phyloP scores from a whole-genome alignment of 495 filamentous ascomycete species.

The Penicillium diatomitis region DNA sequence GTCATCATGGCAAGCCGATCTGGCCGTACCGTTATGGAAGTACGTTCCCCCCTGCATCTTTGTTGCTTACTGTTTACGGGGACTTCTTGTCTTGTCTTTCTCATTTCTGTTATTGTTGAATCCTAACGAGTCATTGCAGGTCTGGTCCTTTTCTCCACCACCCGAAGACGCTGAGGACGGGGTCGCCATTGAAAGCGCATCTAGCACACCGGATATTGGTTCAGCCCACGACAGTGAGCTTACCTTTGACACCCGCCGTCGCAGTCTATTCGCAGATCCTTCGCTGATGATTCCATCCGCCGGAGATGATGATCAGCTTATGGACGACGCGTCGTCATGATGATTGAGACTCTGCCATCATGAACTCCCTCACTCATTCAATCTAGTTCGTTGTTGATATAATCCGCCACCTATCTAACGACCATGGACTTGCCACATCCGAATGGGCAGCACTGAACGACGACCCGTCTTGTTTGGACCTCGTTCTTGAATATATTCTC shows the following conservation, averaged over 20 bases:
- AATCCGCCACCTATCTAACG: conserved; percentile 16
- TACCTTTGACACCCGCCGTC: conserved; percentile 6
- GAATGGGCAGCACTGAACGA: background rate
- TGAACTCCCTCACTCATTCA: background rate
- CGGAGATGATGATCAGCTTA: conserved; percentile 28
- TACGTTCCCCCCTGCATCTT: conserved; percentile 22
- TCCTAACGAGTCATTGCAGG: conserved; percentile 35
- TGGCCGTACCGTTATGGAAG: conserved; percentile 92
- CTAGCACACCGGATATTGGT: conserved; percentile 28
- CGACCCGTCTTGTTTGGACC: conserved; percentile 8
- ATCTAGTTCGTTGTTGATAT: conserved; percentile 3
- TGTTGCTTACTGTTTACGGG: background rate
- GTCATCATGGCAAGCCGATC: conserved; percentile 86
- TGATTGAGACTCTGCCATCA: background rate
- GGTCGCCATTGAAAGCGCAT: conserved; percentile 25
- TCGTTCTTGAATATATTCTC: conserved; percentile 2
- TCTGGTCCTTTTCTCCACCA: conserved; percentile 86
- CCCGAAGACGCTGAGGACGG: conserved; percentile 44
- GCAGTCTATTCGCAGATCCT: conserved; percentile 26
- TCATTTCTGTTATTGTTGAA: conserved; percentile 1
- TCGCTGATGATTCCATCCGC: conserved; percentile 19
- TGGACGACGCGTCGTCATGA: conserved; percentile 33
- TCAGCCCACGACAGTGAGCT: conserved; percentile 13
- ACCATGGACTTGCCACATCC: conserved; percentile 21
- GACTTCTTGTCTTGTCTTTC: background rate